These are phyloP conservation scores for Mayamaea pseudoterrestris DNA, from an alignment of 108 stramenopile species.

Conservation along the genomic window DNA sequence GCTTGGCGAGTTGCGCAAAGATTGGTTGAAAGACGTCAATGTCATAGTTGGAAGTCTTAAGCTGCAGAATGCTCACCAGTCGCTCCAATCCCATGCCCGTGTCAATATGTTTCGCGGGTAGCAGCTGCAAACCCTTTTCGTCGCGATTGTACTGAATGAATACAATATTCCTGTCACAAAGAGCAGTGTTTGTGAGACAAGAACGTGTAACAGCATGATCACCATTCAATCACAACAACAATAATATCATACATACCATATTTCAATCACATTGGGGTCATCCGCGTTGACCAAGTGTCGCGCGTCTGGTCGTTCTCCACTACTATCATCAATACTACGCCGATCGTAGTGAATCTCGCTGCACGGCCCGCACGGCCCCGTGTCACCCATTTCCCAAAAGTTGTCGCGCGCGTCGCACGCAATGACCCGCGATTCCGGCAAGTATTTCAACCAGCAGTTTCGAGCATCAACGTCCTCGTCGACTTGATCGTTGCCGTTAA, in stretches of 20 bases:
- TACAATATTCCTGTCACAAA: no score
- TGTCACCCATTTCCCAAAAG: slow-evolving; percentile 99
- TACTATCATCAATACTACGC: no score
- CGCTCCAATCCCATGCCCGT: slow-evolving; percentile 99
- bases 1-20: slow-evolving; percentile 52
- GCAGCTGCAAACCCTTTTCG: slow-evolving; percentile 35
- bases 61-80: slow-evolving; percentile 82
- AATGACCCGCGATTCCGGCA: slow-evolving; percentile 71
- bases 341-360: slow-evolving; percentile 96
- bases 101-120: slow-evolving; percentile 93
- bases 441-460: slow-evolving; percentile 63
- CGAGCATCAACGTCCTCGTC: slow-evolving; percentile 78
- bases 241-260: slow-evolving; percentile 98
- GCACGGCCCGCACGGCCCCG: slow-evolving; percentile 96
- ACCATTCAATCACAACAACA: no score
- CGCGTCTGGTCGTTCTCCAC: slow-evolving; percentile 88
- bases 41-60: slow-evolving; percentile 89
- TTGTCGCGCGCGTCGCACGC: slow-evolving; percentile 86
- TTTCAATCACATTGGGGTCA: slow-evolving; percentile 90
- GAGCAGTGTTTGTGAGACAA: no score
- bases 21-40: slow-evolving; percentile 88
- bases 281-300: slow-evolving; percentile 89
- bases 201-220: no score
- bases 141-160: slow-evolving; percentile 96
- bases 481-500: slow-evolving; percentile 83